Base-by-base conservation (phyloP, 108 stramenopile genomes). In the Cyclotella kingstonii region DNA sequence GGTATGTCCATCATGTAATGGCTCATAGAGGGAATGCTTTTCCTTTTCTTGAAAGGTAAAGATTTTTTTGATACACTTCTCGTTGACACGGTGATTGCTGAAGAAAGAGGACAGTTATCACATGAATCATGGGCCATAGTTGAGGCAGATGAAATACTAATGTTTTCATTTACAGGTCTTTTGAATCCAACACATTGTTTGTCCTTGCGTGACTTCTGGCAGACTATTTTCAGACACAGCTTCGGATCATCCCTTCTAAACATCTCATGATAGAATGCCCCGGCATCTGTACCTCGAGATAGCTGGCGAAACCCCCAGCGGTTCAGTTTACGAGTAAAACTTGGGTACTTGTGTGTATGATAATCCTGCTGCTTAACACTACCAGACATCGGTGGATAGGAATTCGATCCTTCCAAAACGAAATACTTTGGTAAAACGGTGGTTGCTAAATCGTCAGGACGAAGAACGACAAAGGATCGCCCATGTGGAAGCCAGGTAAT, bases 271-370 rank as follows among this genome's bases (percentile, higher is more conserved):
- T 78, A 80, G 45, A 91, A 91, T 1, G 89, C 89, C 7, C 89
- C 89, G 10, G 86, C 81, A 46, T 91, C 89, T 3, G 86, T 74
- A 29, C 89, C 89, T 58, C 84, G 66, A 2, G 89, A 84, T 38
- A 83, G 81, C 62, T 91, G 89, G 38, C 89, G 86, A 35, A 91
- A 91, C 10, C 89, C 89, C 89, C 89, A 91, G 34, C 89, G 70
- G 60, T 91, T 91, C 3, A 91, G 68, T 44, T 91, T 91, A 41
- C 89, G 54, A 1, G 86, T 87, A 47, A 91, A 87, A 49, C 80
- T 81, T 4, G 86, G 83, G 63, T 91, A 91, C 66, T 87, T 87
- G 52, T 82, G 82, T 27, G 71, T 75, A 21, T 33, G 33, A 21
- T 33, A 11, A 19, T 38, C 19, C 1, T 19, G 21, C 7, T 42